Evolutionary conservation across 2,329 filamentous ascomycete species (phyloP).

Genomic region (Fusarium sp.): DNA sequence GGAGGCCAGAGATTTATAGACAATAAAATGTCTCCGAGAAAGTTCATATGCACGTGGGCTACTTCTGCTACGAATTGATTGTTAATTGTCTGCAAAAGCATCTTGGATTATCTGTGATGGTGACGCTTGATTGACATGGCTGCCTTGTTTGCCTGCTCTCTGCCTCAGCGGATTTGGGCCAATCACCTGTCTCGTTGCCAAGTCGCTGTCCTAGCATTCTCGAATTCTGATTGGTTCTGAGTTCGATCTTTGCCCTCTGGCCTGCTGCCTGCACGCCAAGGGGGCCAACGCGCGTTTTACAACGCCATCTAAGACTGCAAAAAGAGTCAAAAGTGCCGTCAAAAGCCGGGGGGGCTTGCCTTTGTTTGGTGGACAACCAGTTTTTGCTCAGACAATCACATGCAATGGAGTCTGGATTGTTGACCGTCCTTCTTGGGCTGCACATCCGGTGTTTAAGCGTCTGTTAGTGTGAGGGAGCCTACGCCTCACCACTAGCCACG

Average conservation of each 20-base stretch:
- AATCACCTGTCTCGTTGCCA: background rate
- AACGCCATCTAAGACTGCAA: background rate
- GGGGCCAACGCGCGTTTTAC: background rate
- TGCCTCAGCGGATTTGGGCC: constrained; percentile 1
- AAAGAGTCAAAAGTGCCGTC: background rate
- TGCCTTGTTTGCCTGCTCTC: constrained; percentile 28
- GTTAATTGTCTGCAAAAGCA: background rate
- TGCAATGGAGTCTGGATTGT: background rate
- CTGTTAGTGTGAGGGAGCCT: constrained; percentile 35
- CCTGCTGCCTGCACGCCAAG: constrained; percentile 32
- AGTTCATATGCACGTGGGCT: background rate
- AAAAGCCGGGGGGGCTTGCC: background rate
- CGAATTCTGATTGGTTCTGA: constrained; percentile 15
- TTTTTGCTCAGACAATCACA: constrained; percentile 15
- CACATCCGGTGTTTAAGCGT: background rate
- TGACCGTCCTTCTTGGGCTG: background rate
- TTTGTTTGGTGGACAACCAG: background rate
- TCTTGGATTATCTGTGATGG: background rate
- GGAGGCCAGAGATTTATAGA: constrained; percentile 19
- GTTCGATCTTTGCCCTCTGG: background rate
- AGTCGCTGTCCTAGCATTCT: background rate
- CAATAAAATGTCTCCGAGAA: background rate
- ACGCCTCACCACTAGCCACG: constrained; percentile 19
- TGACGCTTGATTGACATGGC: background rate
- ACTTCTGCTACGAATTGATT: background rate